Percentiles rank a stretch among this genome's conserved stretches.
phyloP scores from a whole-genome alignment of 768 basidiomycete genomes.

The Udeniomyces megalosporus region DNA sequence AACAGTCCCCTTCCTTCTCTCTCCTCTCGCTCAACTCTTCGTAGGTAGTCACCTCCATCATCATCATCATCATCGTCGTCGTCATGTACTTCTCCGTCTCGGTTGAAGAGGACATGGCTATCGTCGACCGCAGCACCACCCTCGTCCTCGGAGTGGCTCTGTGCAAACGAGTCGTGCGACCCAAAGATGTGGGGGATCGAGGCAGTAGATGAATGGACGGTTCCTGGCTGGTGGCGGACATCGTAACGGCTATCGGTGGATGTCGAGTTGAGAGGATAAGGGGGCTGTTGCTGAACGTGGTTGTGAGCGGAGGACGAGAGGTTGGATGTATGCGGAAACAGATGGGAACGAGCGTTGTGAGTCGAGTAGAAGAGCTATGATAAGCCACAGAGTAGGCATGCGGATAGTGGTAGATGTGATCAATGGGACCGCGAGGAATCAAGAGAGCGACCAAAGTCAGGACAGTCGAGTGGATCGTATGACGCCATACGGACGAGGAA shows the following conservation, averaged over 20 bases:
- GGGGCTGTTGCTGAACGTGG: no score
- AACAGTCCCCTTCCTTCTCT: neutral
- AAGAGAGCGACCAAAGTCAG: no score
- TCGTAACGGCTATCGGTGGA: no score
- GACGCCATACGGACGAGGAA: neutral
- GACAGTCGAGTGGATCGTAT: no score
- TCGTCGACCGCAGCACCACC: neutral
- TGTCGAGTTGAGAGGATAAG: neutral
- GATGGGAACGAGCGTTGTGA: neutral
- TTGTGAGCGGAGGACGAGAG: neutral
- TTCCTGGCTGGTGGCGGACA: no score
- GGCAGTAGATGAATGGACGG: neutral
- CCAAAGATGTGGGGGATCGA: constrained; percentile 6
- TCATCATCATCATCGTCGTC: constrained; percentile 2
- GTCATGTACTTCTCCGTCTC: neutral
- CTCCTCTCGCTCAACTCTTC: constrained; percentile 1
- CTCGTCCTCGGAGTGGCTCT: neutral
- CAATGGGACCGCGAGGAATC: neutral
- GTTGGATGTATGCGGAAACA: neutral
- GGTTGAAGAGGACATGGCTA: neutral
- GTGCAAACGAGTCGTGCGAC: constrained; percentile 3
- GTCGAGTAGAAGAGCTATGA: constrained; percentile 9
- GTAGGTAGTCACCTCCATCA: neutral
- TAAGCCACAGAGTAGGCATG: neutral
- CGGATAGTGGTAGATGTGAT: no score